A percentile compares a stretch with the other conserved stretches of the same genome.
These are phyloP conservation scores for Aristolochia contorta DNA, from an alignment of 164 flowering plant genomes.

Conservation along the genomic window DNA sequence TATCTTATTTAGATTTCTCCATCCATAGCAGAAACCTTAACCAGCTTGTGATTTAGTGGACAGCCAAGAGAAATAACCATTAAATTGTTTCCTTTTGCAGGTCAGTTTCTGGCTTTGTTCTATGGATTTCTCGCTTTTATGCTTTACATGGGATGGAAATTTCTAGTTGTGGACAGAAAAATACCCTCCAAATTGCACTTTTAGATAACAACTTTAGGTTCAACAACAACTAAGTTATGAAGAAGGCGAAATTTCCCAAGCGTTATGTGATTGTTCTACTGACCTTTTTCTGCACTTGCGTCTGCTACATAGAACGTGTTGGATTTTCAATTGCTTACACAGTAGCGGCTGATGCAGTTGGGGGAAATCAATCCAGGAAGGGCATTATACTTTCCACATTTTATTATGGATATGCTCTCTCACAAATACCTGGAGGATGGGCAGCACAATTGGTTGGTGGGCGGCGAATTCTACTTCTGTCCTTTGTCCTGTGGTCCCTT, in stretches of 20 bases:
- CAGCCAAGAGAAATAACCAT: no score
- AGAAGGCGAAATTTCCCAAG: constrained; percentile 34
- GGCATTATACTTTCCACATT: constrained; percentile 80
- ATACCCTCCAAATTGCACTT: no score
- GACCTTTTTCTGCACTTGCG: constrained; percentile 69
- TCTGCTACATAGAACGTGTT: constrained; percentile 84
- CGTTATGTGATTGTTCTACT: constrained; percentile 71
- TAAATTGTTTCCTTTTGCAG: no score
- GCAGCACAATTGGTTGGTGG: constrained; percentile 83
- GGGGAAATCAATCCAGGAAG: constrained; percentile 66
- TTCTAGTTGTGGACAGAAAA: no score
- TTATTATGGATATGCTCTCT: constrained; percentile 81
- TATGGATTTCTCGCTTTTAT: no score
- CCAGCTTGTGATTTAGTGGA: no score
- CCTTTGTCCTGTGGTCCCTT: constrained; percentile 76
- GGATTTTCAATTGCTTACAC: constrained; percentile 96
- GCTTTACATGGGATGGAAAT: no score
- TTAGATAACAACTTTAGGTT: not conserved
- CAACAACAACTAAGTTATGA: not conserved
- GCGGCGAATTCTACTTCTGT: constrained; percentile 65
- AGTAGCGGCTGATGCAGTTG: constrained; percentile 73
- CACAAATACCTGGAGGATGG: constrained; percentile 96
- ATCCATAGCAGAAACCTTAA: no score
- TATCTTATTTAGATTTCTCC: no score
- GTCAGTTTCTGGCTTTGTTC: no score